These are phyloP conservation scores for Pelargonium citronellum DNA, from an alignment of 441 rosid species.

Conservation along the genomic window DNA sequence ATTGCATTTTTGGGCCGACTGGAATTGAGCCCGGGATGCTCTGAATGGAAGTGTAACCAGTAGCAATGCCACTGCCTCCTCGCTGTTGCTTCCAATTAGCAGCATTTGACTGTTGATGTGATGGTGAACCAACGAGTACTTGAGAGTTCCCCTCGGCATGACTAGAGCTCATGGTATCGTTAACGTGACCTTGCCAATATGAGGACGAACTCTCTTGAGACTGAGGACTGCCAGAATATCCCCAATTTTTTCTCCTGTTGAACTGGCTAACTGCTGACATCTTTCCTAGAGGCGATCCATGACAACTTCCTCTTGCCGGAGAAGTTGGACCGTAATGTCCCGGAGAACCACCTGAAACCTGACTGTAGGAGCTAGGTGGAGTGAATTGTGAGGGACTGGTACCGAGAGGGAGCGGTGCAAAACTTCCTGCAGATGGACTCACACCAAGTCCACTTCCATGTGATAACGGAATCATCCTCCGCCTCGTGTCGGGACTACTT, in stretches of 20 bases:
- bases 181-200: slow-evolving; percentile 63
- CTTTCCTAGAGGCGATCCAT: slow-evolving; percentile 94
- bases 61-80: slow-evolving; percentile 41
- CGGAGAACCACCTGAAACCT: slow-evolving; percentile 71
- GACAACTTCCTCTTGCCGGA: slow-evolving; percentile 81
- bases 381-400: slow-evolving; percentile 97
- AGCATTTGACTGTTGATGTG: slow-evolving; percentile 42
- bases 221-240: slow-evolving; percentile 71
- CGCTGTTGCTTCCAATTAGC: slow-evolving; percentile 51
- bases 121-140: slow-evolving; percentile 40
- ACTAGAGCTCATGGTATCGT: slow-evolving; percentile 17
- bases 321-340: slow-evolving; percentile 97
- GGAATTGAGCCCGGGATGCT: slow-evolving; percentile 43
- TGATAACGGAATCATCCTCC: slow-evolving; percentile 62
- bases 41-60: slow-evolving; percentile 41
- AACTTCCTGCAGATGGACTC: slow-evolving; percentile 91
- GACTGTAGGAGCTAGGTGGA: slow-evolving; percentile 71
- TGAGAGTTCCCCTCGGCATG: slow-evolving; percentile 57
- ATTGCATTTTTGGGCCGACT: slow-evolving; percentile 36
- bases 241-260: slow-evolving; percentile 77
- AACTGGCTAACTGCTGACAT: slow-evolving; percentile 70
- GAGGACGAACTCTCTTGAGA: slow-evolving; percentile 57
- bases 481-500: slow-evolving; percentile 89
- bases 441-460: slow-evolving; percentile 83
- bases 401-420: slow-evolving; percentile 93